A percentile compares a stretch with the other conserved stretches of the same genome.
Conservation (phyloP, 768 basidiomycete genomes). For the Coprinopsis cinerea region DNA sequence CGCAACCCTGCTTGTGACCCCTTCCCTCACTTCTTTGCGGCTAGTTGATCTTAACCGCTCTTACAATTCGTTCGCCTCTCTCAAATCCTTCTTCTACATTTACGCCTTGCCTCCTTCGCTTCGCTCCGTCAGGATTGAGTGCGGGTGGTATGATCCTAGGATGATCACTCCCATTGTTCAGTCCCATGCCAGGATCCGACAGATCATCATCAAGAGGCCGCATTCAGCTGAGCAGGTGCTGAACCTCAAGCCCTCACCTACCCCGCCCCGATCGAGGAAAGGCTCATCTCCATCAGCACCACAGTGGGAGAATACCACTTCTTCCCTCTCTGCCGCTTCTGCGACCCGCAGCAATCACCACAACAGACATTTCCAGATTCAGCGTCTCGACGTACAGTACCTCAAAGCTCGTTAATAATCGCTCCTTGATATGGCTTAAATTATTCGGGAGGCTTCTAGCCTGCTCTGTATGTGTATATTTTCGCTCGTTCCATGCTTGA, state of each 20-base stretch:
- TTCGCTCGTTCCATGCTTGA: too few relatives aligned
- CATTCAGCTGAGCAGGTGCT: conserved; percentile 29
- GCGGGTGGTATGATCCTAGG: conserved; percentile 43
- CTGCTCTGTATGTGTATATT: too few relatives aligned
- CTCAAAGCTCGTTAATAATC: conserved; percentile 2
- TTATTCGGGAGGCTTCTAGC: too few relatives aligned
- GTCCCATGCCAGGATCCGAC: conserved; percentile 27
- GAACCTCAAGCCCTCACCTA: conserved; percentile 14
- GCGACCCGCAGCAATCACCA: not conserved
- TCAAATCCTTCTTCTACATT: conserved; percentile 41
- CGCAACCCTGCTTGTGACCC: conserved; percentile 43
- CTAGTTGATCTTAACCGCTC: conserved; percentile 40
- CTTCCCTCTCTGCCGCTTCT: not conserved
- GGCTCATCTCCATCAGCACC: not conserved
- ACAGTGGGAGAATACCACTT: not conserved
- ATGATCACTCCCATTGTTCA: conserved; percentile 31
- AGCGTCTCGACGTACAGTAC: conserved; percentile 19
- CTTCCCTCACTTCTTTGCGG: conserved; percentile 40
- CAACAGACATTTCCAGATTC: conserved; percentile 17
- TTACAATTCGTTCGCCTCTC: conserved; percentile 34
- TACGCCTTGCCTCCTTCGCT: conserved; percentile 37
- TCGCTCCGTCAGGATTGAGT: conserved; percentile 32
- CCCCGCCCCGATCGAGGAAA: conserved; percentile 3
- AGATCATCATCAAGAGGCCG: conserved; percentile 28
- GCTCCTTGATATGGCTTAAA: too few relatives aligned